Evolutionary conservation across 202 grass and related monocot species (phyloP).

Genomic region (Dendrocalamus latiflorus): DNA sequence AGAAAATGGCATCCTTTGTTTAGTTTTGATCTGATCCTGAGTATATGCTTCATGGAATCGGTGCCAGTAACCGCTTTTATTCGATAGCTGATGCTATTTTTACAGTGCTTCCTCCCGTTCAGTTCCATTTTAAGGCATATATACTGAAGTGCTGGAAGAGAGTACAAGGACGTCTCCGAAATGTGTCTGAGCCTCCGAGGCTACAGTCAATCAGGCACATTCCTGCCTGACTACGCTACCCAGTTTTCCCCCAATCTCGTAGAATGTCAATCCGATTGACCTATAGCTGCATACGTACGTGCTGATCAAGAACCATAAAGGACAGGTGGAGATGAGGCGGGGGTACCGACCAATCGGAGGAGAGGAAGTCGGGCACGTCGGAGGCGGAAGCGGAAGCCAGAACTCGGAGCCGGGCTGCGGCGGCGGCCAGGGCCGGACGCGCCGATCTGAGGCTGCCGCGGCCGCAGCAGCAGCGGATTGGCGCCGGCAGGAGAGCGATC

Average conservation of each 20-base stretch:
- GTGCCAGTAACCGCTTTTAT: background rate
- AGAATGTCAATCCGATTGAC: background rate
- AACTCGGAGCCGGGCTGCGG: constrained; percentile 32
- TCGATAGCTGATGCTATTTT: background rate
- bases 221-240: constrained; percentile 2
- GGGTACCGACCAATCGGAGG: constrained; percentile 62
- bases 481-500: background rate
- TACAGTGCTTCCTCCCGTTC: background rate
- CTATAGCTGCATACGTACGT: background rate
- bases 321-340: background rate
- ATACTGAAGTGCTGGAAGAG: background rate
- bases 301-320: background rate
- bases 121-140: background rate
- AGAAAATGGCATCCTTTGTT: background rate
- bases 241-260: background rate
- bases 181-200: background rate
- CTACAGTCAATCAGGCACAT: too few relatives aligned
- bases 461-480: background rate
- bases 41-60: background rate
- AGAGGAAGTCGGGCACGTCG: constrained; percentile 86
- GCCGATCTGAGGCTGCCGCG: background rate
- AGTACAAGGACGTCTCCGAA: background rate
- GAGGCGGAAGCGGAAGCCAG: constrained; percentile 51
- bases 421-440: background rate
- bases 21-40: background rate